phyloP scores from a whole-genome alignment of 495 filamentous ascomycete species.

The Acidiella bohemica region DNA sequence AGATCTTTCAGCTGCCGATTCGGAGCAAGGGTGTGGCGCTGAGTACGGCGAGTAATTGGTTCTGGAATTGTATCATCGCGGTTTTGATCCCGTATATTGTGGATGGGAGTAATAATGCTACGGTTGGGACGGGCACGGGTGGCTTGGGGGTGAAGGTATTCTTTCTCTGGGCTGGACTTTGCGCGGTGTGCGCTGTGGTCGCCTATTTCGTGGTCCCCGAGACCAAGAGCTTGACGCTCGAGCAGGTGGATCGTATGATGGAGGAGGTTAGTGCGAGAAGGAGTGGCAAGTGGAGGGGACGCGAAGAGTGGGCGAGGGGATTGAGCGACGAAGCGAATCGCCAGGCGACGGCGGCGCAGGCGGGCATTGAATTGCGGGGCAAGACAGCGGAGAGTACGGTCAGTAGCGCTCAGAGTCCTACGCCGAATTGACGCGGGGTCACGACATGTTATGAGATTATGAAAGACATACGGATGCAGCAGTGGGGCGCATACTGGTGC shows the following conservation, averaged over 20 bases:
- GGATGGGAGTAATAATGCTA: slow-evolving; percentile 39
- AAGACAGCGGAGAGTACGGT: too few relatives aligned
- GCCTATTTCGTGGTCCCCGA: slow-evolving; percentile 45
- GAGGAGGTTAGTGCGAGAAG: slow-evolving; percentile 64
- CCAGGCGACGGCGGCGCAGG: background rate
- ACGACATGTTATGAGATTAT: too few relatives aligned
- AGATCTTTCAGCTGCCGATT: slow-evolving; percentile 77
- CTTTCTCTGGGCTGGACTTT: slow-evolving; percentile 35
- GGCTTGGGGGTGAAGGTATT: slow-evolving; percentile 55
- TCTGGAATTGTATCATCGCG: slow-evolving; percentile 52
- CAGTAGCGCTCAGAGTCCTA: too few relatives aligned
- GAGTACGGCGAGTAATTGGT: slow-evolving; percentile 77
- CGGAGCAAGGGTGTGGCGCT: slow-evolving; percentile 68
- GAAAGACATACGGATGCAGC: too few relatives aligned
- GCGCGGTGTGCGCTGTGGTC: slow-evolving; percentile 45
- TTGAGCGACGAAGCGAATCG: background rate
- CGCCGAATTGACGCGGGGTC: too few relatives aligned
- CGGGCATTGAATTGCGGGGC: too few relatives aligned
- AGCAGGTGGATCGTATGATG: slow-evolving; percentile 85
- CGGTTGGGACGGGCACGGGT: too few relatives aligned
- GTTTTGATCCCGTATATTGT: slow-evolving; percentile 75
- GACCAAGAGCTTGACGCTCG: slow-evolving; percentile 50
- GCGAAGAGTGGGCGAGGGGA: slow-evolving; percentile 23
- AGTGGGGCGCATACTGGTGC: too few relatives aligned
- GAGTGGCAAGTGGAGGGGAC: slow-evolving; percentile 57